Conservation (phyloP, 2,329 filamentous ascomycete genomes). For the Penicillium expansum region DNA sequence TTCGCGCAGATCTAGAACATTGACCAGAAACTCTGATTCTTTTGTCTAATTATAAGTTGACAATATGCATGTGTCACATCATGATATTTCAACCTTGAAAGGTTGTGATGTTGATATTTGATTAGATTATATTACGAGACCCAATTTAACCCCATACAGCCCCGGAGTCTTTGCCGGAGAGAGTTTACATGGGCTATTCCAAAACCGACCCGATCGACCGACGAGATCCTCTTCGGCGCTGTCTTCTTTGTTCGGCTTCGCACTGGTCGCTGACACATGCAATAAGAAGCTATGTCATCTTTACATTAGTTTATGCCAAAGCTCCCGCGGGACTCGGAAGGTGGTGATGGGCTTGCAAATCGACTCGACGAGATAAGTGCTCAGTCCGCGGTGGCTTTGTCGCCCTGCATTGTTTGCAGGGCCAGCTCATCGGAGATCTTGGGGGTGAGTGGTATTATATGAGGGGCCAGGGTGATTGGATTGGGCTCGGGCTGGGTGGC, state of each 20-base stretch:
- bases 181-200: not conserved
- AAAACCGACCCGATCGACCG: not conserved
- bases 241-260: constrained; percentile 2
- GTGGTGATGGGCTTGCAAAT: constrained; percentile 15
- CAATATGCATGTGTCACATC: not conserved
- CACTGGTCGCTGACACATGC: constrained; percentile 26
- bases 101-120: not conserved
- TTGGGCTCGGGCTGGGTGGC: not conserved
- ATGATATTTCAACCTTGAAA: not conserved
- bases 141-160: not conserved
- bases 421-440: constrained; percentile 4
- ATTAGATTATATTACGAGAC: not conserved
- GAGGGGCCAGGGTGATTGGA: not conserved
- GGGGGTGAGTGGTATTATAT: not conserved
- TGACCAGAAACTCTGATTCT: not conserved
- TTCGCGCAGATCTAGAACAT: constrained; percentile 7
- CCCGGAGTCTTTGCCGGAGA: not conserved
- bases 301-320: constrained; percentile 18
- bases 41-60: not conserved
- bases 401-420: constrained; percentile 1
- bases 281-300: constrained; percentile 17
- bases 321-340: constrained; percentile 12
- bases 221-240: not conserved
- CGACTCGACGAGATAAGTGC: constrained; percentile 23
- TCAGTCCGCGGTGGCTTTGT: constrained; percentile 15